These are phyloP conservation scores for Rugiboletus extremiorientalis DNA, from an alignment of 1,284 basidiomycete genomes.

Conservation along the genomic window DNA sequence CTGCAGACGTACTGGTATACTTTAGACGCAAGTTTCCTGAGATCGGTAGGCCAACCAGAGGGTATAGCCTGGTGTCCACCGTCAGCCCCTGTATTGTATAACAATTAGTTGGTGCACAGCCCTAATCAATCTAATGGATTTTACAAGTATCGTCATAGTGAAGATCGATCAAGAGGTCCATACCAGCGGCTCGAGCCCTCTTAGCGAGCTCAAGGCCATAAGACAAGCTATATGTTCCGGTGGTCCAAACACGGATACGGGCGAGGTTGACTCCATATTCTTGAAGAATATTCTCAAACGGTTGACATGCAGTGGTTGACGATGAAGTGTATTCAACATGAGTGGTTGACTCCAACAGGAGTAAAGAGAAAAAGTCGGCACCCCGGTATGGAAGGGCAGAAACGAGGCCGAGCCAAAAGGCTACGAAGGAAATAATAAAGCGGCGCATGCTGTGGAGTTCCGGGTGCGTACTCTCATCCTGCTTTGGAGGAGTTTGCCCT, in stretches of 20 bases:
- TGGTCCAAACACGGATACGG: constrained; percentile 15
- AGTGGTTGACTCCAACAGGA: constrained; percentile 10
- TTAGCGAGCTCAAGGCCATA: constrained; percentile 17
- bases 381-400: constrained; percentile 11
- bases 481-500: neutral
- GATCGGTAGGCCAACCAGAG: constrained; percentile 13
- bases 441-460: constrained; percentile 3
- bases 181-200: constrained; percentile 12
- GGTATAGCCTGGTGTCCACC: constrained; percentile 14
- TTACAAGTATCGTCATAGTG: constrained; percentile 17
- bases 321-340: neutral
- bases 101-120: neutral
- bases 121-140: neutral
- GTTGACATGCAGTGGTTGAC: neutral
- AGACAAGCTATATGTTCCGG: constrained; percentile 10
- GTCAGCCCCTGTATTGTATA: constrained; percentile 8
- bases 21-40: constrained; percentile 2
- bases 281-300: constrained; percentile 11
- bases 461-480: neutral
- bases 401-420: constrained; percentile 4
- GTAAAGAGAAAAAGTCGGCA: constrained; percentile 22
- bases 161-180: constrained; percentile 16
- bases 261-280: constrained; percentile 15
- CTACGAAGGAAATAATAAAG: neutral
- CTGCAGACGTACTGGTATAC: constrained; percentile 12